Percentiles rank a stretch among this genome's conserved stretches.
These are phyloP conservation scores for Phytophthora pinifolia DNA, from an alignment of 352 stramenopile species.

Conservation along the genomic window DNA sequence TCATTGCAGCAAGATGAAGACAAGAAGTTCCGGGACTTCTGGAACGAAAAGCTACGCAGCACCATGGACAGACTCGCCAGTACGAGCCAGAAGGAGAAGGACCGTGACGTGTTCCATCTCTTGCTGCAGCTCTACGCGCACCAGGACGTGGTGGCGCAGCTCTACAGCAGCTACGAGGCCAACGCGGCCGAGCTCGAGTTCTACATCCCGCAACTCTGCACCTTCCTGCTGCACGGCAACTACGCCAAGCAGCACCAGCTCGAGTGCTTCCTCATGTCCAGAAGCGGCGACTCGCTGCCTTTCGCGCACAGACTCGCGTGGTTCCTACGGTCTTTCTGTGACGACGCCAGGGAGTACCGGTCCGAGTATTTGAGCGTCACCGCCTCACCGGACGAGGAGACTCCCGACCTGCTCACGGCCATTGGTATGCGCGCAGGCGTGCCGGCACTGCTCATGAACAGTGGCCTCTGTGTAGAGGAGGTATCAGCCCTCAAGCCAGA, in stretches of 20 bases:
- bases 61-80: conserved; percentile 57
- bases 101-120: conserved; percentile 67
- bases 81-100: conserved; percentile 20
- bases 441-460: conserved; percentile 73
- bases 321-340: conserved; percentile 88
- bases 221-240: conserved; percentile 81
- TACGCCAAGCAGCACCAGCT: conserved; percentile 84
- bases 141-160: conserved; percentile 75
- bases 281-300: conserved; percentile 75
- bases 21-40: conserved; percentile 77
- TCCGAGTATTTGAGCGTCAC: conserved; percentile 79
- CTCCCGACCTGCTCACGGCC: conserved; percentile 59
- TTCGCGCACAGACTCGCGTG: conserved; percentile 86
- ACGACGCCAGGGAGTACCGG: conserved; percentile 59
- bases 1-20: conserved; percentile 32
- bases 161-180: conserved; percentile 69
- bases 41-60: conserved; percentile 71
- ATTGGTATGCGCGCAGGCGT: conserved; percentile 70
- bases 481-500: conserved; percentile 43
- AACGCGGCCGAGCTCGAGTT: conserved; percentile 83
- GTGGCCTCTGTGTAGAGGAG: conserved; percentile 69
- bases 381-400: conserved; percentile 55
- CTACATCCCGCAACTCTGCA: conserved; percentile 90
- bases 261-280: conserved; percentile 86
- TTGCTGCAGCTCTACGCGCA: conserved; percentile 81